phyloP scores from a whole-genome alignment of 140 eudicot genomes.

The Anethum foeniculum region DNA sequence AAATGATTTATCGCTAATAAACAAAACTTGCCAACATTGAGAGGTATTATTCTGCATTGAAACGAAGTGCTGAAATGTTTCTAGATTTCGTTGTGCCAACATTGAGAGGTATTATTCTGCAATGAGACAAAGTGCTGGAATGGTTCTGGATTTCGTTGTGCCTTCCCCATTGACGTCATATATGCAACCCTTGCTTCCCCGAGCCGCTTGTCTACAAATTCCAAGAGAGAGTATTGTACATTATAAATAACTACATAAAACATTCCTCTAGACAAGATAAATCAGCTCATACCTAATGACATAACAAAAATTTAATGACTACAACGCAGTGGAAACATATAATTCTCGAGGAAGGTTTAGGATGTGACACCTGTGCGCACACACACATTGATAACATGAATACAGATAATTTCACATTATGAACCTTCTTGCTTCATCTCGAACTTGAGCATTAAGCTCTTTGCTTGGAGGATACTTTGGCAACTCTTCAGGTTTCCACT shows the following conservation, averaged over 20 bases:
- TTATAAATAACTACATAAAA: not conserved
- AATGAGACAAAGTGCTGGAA: too few relatives aligned
- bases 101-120: too few relatives aligned
- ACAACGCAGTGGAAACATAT: not conserved
- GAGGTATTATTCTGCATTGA: too few relatives aligned
- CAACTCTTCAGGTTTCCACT: conserved; percentile 89
- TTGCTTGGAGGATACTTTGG: conserved; percentile 95
- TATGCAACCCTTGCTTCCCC: conserved; percentile 56
- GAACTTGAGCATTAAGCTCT: conserved; percentile 69
- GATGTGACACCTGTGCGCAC: not conserved
- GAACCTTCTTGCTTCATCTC: conserved; percentile 88
- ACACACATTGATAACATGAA: not conserved
- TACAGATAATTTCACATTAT: not conserved
- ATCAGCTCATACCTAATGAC: not conserved
- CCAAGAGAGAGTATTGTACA: not conserved
- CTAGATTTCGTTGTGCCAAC: too few relatives aligned
- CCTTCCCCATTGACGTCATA: conserved; percentile 43
- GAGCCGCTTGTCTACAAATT: conserved; percentile 58
- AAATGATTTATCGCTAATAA: not conserved
- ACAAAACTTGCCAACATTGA: too few relatives aligned
- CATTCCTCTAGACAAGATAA: too few relatives aligned
- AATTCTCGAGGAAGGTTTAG: not conserved
- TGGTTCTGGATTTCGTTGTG: too few relatives aligned
- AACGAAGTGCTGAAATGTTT: too few relatives aligned
- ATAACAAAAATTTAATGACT: not conserved